phyloP scores from a whole-genome alignment of 305 asterid genomes.

The Andrographis paniculata region DNA sequence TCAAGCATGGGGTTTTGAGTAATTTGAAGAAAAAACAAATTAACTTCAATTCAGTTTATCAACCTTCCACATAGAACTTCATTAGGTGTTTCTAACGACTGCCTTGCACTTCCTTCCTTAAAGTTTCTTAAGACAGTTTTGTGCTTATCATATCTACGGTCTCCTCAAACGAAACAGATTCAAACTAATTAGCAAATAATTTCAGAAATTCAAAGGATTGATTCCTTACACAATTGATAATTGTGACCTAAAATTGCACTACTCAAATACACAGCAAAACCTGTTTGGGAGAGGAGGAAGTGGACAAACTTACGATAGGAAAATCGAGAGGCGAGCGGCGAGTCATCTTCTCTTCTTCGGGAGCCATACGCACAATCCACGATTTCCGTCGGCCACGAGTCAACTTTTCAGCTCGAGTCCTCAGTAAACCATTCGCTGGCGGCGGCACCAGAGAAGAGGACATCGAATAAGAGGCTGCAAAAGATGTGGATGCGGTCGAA shows the following conservation, averaged over 20 bases:
- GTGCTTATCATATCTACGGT: too few relatives aligned
- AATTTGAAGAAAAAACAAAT: too few relatives aligned
- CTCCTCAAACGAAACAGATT: too few relatives aligned
- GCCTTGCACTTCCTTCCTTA: neutral
- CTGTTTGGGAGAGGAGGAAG: slow-evolving; percentile 4
- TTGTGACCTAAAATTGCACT: neutral
- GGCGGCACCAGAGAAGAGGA: slow-evolving; percentile 19
- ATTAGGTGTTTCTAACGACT: neutral
- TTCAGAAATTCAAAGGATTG: neutral
- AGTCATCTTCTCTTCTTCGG: slow-evolving; percentile 88
- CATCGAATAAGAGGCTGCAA: slow-evolving; percentile 15
- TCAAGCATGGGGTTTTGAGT: too few relatives aligned
- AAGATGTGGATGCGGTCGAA: slow-evolving; percentile 23
- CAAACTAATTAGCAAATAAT: neutral
- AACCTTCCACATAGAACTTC: too few relatives aligned
- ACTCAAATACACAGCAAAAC: slow-evolving; percentile 1
- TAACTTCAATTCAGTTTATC: neutral
- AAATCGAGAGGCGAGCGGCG: slow-evolving; percentile 90
- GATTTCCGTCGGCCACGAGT: slow-evolving; percentile 33
- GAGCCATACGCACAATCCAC: slow-evolving; percentile 78
- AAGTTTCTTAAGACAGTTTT: too few relatives aligned
- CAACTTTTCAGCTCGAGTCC: slow-evolving; percentile 2
- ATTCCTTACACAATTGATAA: too few relatives aligned
- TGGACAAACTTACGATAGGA: slow-evolving; percentile 38
- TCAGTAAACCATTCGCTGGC: slow-evolving; percentile 6